Conservation (phyloP, 129 eudicot genomes). For the Artemisia tridentata region DNA sequence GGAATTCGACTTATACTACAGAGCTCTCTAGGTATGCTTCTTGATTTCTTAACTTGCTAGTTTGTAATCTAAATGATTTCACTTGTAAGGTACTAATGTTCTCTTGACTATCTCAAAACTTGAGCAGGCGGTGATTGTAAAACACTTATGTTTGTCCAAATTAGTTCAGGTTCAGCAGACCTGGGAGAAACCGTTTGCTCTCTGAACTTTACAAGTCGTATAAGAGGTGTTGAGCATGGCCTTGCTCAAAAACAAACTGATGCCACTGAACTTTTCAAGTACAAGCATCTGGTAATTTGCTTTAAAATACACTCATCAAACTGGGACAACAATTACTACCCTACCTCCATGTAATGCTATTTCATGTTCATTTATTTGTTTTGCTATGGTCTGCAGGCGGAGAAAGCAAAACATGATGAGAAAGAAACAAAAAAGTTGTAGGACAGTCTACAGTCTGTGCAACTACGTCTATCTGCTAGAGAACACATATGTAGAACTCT, state of each 20-base stretch:
- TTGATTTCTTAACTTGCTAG: neutral
- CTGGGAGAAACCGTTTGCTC: slow-evolving; percentile 94
- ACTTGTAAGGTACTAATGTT: slow-evolving; percentile 4
- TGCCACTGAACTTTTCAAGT: slow-evolving; percentile 64
- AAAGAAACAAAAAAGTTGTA: slow-evolving; percentile 80
- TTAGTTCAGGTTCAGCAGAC: slow-evolving; percentile 70
- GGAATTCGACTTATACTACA: slow-evolving; percentile 98
- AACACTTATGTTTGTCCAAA: slow-evolving; percentile 94
- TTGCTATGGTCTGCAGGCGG: slow-evolving; percentile 52
- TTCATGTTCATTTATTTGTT: neutral
- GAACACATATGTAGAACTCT: slow-evolving; percentile 66
- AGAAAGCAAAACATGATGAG: slow-evolving; percentile 82
- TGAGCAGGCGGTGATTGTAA: slow-evolving; percentile 92
- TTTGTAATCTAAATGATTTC: neutral
- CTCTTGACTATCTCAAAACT: neutral
- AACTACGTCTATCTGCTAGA: slow-evolving; percentile 66
- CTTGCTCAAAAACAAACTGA: slow-evolving; percentile 90
- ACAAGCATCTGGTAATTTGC: slow-evolving; percentile 78
- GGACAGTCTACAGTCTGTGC: slow-evolving; percentile 70
- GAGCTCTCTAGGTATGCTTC: slow-evolving; percentile 79
- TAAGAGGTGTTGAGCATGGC: slow-evolving; percentile 94
- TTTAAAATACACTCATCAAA: neutral
- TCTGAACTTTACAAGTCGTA: slow-evolving; percentile 87
- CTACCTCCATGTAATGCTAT: neutral
- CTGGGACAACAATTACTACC: neutral